Evolutionary conservation across 768 basidiomycete species (phyloP), one percentile per base, ranked within the genome.

Genomic region (Suillus ampliporus): DNA sequence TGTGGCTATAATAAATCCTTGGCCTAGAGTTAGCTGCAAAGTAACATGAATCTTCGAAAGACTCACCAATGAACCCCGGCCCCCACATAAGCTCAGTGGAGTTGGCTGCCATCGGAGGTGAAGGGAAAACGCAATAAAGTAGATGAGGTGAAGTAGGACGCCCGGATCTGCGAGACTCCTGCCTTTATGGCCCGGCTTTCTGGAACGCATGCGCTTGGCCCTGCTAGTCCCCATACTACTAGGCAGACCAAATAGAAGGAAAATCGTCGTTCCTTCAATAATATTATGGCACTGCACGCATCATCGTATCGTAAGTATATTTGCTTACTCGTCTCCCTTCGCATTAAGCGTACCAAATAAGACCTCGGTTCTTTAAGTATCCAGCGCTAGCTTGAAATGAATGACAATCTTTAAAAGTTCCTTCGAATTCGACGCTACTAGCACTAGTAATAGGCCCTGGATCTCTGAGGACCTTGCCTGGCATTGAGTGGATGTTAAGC

Each of bases 31-130:
- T 17, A 52, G 28, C 15, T 50, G 9, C 17, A 13, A 17, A 31
- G 7, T 26, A 50, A 28, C 28, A 11, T 17, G 10, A 19, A 17
- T 7, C 17, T 19, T 37, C 35, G 8, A 21, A 53, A 53, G 35
- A 4, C 68, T 35, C 51, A 65, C 70, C 70, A 56, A 69, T 62
- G 26, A 68, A 40, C 9, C 66, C 66, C n/a, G 68, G 66, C 13
- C 52, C 62, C 65, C 64, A 69, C 9, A 31, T 28, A 8, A 31
- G 34, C 4, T 38, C 40, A 46, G 31, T 38, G 5, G 61, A 4
- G 13, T 17, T 1, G 26, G 48, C 7, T n/a, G 11, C 35, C 68
- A 71, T 72, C 28, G 26, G 17, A 26, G 15, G 28, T 48, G 47
- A 48, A 48, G 23, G 9, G 15, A 14, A 26, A 13, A 47, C 14